Evolutionary conservation across 2,329 filamentous ascomycete genomes (phyloP).

Genomic region (Raffaelea deltoideospora): DNA sequence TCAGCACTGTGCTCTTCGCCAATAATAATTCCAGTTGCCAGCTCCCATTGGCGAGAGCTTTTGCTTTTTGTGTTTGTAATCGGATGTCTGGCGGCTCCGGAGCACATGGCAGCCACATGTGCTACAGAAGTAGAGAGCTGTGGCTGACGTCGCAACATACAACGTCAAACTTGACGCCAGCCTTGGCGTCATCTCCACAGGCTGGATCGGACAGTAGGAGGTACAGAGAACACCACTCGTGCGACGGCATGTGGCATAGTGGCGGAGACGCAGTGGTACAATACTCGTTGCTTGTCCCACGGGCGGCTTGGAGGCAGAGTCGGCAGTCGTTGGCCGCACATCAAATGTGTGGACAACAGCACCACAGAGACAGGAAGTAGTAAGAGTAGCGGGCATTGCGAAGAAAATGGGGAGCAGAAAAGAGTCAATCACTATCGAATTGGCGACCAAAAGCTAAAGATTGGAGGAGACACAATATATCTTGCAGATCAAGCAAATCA

Average conservation of each 20-base stretch:
- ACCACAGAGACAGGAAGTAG: neutral
- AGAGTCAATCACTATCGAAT: too few relatives aligned
- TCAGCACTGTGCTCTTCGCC: neutral
- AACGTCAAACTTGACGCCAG: constrained; percentile 7
- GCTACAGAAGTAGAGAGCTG: constrained; percentile 21
- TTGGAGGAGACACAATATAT: too few relatives aligned
- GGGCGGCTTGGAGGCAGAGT: too few relatives aligned
- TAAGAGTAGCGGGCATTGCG: neutral
- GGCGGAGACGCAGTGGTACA: constrained; percentile 11
- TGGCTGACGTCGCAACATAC: constrained; percentile 5
- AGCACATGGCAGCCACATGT: constrained; percentile 27
- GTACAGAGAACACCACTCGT: constrained; percentile 21
- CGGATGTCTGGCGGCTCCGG: constrained; percentile 6
- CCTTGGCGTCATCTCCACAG: constrained; percentile 1
- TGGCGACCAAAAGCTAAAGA: too few relatives aligned
- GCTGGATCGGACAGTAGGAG: constrained; percentile 20
- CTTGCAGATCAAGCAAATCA: too few relatives aligned
- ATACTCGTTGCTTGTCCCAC: too few relatives aligned
- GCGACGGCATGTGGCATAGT: constrained; percentile 14
- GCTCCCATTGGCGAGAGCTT: constrained; percentile 15
- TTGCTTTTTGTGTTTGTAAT: neutral
- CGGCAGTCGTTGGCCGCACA: too few relatives aligned
- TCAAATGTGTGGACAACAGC: neutral
- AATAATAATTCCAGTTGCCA: constrained; percentile 21
- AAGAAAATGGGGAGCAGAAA: too few relatives aligned